Percentiles rank a stretch among this genome's conserved stretches.
These are phyloP conservation scores for Ceratobasidium theobromae DNA, from an alignment of 1,284 basidiomycete species.

Conservation along the genomic window DNA sequence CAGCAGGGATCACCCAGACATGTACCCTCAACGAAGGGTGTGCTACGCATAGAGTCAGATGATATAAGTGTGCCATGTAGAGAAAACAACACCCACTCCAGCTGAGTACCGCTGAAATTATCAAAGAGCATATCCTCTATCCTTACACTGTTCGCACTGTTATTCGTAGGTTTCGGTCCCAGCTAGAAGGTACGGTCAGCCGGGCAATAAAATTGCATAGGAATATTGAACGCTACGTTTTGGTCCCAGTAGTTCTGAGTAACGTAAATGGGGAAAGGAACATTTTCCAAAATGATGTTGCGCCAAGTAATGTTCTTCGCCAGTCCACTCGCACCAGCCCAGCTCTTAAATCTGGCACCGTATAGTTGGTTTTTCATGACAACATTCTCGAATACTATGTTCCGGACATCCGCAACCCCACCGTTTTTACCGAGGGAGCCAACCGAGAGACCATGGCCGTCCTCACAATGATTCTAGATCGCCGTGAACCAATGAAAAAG, in stretches of 20 bases:
- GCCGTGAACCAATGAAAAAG: background rate
- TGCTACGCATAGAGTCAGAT: slow-evolving; percentile 41
- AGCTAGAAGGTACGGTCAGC: slow-evolving; percentile 34
- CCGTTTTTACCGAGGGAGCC: slow-evolving; percentile 59
- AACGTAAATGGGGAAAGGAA: slow-evolving; percentile 62
- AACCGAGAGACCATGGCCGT: slow-evolving; percentile 62
- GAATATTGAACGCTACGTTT: slow-evolving; percentile 44
- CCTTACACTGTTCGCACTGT: slow-evolving; percentile 54
- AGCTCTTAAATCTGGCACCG: slow-evolving; percentile 67
- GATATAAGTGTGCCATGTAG: background rate
- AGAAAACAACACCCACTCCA: slow-evolving; percentile 55
- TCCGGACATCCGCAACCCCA: slow-evolving; percentile 54
- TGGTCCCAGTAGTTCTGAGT: slow-evolving; percentile 70
- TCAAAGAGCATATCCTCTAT: slow-evolving; percentile 59
- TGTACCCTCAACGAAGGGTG: slow-evolving; percentile 56
- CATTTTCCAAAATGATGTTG: slow-evolving; percentile 55
- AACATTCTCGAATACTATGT: slow-evolving; percentile 61
- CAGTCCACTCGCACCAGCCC: slow-evolving; percentile 61
- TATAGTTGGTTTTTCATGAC: slow-evolving; percentile 57
- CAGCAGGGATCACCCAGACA: slow-evolving; percentile 62
- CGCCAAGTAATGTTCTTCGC: slow-evolving; percentile 61
- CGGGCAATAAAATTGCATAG: background rate
- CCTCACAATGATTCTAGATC: slow-evolving; percentile 45
- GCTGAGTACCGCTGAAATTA: slow-evolving; percentile 54
- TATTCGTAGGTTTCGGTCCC: slow-evolving; percentile 51